Evolutionary conservation across 352 stramenopile genomes (phyloP).

Genomic region (Phytophthora hibernalis): DNA sequence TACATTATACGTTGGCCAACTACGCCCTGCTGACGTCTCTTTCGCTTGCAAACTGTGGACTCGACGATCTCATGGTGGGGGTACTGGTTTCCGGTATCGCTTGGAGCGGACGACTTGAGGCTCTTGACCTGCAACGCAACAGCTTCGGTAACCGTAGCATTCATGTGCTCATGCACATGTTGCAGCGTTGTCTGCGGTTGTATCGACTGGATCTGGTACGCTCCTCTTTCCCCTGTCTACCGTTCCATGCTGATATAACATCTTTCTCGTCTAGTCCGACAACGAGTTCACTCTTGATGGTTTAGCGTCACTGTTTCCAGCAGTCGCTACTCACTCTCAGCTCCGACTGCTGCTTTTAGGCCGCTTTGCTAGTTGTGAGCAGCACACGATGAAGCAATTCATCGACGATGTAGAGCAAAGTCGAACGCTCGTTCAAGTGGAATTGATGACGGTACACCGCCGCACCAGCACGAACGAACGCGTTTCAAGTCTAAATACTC

Average conservation of each 20-base stretch:
- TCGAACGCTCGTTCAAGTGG: slow-evolving; percentile 38
- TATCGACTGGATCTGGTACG: slow-evolving; percentile 51
- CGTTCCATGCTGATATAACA: slow-evolving; percentile 1
- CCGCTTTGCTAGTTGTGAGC: slow-evolving; percentile 24
- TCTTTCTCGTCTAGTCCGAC: slow-evolving; percentile 32
- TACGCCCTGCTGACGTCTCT: slow-evolving; percentile 38
- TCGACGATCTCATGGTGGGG: slow-evolving; percentile 43
- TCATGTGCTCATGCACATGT: slow-evolving; percentile 39
- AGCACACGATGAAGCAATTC: slow-evolving; percentile 18
- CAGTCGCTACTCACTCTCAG: slow-evolving; percentile 23
- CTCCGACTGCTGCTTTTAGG: slow-evolving; percentile 44
- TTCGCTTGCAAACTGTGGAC: slow-evolving; percentile 45
- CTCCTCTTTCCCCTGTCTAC: background rate
- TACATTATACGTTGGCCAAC: slow-evolving; percentile 49
- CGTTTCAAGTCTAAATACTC: slow-evolving; percentile 28
- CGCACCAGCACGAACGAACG: slow-evolving; percentile 14
- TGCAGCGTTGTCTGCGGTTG: slow-evolving; percentile 42
- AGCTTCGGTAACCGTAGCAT: slow-evolving; percentile 37
- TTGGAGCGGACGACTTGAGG: slow-evolving; percentile 43
- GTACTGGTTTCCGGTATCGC: slow-evolving; percentile 52
- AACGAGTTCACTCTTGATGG: slow-evolving; percentile 43
- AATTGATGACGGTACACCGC: slow-evolving; percentile 26
- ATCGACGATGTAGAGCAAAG: slow-evolving; percentile 27
- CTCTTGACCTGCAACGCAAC: slow-evolving; percentile 49
- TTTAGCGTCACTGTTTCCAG: slow-evolving; percentile 28